Base-by-base conservation (phyloP, 345 rosid species). In the Heritiera littoralis region DNA sequence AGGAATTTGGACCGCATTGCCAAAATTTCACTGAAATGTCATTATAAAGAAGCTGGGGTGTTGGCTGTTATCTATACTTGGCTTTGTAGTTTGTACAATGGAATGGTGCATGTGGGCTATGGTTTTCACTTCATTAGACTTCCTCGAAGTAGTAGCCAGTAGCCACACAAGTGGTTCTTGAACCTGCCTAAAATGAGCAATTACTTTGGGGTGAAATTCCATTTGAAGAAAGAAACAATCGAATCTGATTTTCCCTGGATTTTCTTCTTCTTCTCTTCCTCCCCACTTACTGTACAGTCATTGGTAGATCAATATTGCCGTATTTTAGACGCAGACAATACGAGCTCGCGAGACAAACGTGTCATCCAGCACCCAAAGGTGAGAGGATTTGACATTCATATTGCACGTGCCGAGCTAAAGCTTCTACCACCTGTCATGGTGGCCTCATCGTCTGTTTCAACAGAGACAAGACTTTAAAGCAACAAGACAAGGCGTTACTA, bases 141-240 rank as follows among this genome's bases (percentile, higher is more conserved):
- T 13, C 49, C 3, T 30, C 18, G 23, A 40, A 55, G 35, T 28
- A 74, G 54, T 10, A 35, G 54, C 76, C 66, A 61, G 40, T 15
- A 35, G 56, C 78, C 66, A 74, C 63, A 66, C 78, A 82, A 77
- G 79, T 85, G 88, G 84, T 79, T 83, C 85, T 72, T 76, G 84
- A 72, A 80, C 68, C 67, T 77, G 30, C 75, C 7, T n/a, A 30
- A 17, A 9, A 14, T 23, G 20, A 48, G 59, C 7, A 49, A 46
- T 48, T 30, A 23, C 60, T 71, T 71, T 30, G 5, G 41, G 15
- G 14, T 30, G 18, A 51, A 72, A 28, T 9, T 11, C 72, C 74
- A 71, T 46, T 54, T 45, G 3, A 49, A 52, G 79, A 77, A 38
- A 61, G 28, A n/a, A 32, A 64, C 13, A 9, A 43, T 43, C 6